Evolutionary conservation across 805 yeast genomes (phyloP).

Genomic region (Zygosaccharomyces bisporus): DNA sequence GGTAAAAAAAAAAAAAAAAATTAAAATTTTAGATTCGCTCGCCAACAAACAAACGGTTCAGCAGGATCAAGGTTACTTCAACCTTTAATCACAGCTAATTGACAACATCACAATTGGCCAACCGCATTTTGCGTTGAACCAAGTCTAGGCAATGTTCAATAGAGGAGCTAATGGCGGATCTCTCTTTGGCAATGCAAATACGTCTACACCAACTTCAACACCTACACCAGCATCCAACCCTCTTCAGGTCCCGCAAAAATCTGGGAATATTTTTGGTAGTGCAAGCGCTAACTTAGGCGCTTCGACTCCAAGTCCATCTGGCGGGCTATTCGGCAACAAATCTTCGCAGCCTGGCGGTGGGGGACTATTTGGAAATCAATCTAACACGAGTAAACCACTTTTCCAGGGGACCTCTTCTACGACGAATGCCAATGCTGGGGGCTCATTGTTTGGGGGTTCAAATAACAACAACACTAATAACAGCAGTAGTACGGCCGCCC

Average conservation of each 20-base stretch:
- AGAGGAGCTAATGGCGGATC: conserved; percentile 25
- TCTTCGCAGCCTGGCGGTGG: conserved; percentile 6
- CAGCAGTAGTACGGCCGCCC: conserved; percentile 4
- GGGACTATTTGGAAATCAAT: conserved; percentile 11
- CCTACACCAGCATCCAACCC: conserved; percentile 28
- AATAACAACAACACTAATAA: conserved; percentile 1
- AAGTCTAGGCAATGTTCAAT: conserved; percentile 18
- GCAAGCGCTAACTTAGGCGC: conserved; percentile 19
- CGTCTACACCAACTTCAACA: conserved; percentile 36
- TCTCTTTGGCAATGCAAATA: conserved; percentile 28
- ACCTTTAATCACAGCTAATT: background rate
- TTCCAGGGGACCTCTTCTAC: conserved; percentile 5
- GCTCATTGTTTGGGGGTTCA: conserved; percentile 28
- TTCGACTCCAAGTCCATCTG: conserved; percentile 32
- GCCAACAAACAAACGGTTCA: background rate
- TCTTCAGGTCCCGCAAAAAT: conserved; percentile 23
- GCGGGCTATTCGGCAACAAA: conserved; percentile 31
- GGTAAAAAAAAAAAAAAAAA: background rate
- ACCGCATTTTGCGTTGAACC: background rate
- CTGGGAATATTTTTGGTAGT: conserved; percentile 26
- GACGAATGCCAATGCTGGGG: conserved; percentile 4
- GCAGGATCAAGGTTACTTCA: background rate
- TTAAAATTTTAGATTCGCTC: background rate
- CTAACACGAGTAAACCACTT: conserved; percentile 5
- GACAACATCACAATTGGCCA: conserved; percentile 5